A percentile compares a stretch with the other conserved stretches of the same genome.
Evolutionary conservation across 129 eudicot genomes (phyloP).

Genomic region (Chrysanthemum seticuspe): DNA sequence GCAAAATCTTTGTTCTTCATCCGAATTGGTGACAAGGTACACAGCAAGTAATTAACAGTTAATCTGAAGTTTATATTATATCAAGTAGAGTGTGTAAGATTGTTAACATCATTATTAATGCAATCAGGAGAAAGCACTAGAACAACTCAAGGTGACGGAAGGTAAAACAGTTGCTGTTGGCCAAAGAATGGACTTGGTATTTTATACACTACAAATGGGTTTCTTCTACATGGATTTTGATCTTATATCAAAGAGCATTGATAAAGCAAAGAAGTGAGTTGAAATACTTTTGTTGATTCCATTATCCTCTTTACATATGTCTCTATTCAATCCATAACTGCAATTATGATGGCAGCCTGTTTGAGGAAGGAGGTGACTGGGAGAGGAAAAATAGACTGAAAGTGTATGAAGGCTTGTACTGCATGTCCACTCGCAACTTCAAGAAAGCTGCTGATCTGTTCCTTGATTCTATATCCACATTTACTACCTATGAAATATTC

Average conservation of each 20-base stretch:
- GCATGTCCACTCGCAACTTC: constrained; percentile 93
- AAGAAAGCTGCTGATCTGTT: constrained; percentile 90
- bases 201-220: constrained; percentile 82
- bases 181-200: constrained; percentile 94
- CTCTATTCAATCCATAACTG: constrained; percentile 2
- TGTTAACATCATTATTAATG: background rate
- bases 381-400: constrained; percentile 96
- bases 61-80: background rate
- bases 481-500: constrained; percentile 91
- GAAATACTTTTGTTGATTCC: background rate
- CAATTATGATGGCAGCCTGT: constrained; percentile 49
- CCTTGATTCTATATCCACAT: constrained; percentile 93
- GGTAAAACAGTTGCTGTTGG: constrained; percentile 97
- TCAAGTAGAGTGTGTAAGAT: background rate
- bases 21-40: constrained; percentile 74
- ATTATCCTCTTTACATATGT: background rate
- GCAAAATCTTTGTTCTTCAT: constrained; percentile 90
- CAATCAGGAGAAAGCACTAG: constrained; percentile 78
- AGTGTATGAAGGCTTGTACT: constrained; percentile 92
- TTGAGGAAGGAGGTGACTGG: constrained; percentile 99
- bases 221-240: constrained; percentile 94
- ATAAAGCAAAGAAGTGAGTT: constrained; percentile 90
- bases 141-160: constrained; percentile 91
- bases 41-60: background rate
- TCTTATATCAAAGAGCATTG: constrained; percentile 89